Conservation (phyloP, 208 protist species). For the Trypanosoma vivax region DNA sequence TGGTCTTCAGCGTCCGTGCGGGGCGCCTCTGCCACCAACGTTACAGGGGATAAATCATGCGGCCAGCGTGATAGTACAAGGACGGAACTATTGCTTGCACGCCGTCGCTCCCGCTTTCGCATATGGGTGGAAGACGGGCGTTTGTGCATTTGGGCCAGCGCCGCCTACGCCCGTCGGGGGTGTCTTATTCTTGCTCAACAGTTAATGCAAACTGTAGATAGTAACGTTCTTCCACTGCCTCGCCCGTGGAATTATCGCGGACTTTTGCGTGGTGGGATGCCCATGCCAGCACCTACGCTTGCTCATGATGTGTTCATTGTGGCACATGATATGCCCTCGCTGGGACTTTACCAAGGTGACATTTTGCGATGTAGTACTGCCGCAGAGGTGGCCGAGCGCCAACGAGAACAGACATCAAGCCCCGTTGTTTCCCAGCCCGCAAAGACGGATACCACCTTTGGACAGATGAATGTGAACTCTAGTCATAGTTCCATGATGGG, state of each 20-base stretch:
- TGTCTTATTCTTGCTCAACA: conserved; percentile 65
- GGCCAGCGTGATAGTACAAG: neutral
- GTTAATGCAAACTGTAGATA: conserved; percentile 60
- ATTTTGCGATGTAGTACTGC: conserved; percentile 65
- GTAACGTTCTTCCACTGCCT: conserved; percentile 41
- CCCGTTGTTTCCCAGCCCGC: too few species aligned
- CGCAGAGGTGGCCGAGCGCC: conserved; percentile 23
- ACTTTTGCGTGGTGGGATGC: conserved; percentile 34
- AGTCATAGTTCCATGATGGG: too few species aligned
- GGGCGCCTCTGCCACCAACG: neutral
- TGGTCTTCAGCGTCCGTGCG: neutral
- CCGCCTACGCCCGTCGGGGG: conserved; percentile 62
- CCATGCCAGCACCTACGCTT: conserved; percentile 30
- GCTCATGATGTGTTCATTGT: conserved; percentile 60
- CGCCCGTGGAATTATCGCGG: conserved; percentile 59
- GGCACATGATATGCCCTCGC: conserved; percentile 40
- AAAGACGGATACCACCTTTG: too few species aligned
- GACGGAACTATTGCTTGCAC: conserved; percentile 15
- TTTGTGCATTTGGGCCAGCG: conserved; percentile 63
- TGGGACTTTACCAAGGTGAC: conserved; percentile 63
- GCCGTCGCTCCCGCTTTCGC: conserved; percentile 57
- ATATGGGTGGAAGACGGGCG: conserved; percentile 74
- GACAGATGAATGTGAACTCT: too few species aligned
- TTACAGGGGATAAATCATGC: neutral
- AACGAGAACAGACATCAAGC: neutral